Base-by-base conservation (phyloP, 441 rosid species). In the Populus trichocarpa region DNA sequence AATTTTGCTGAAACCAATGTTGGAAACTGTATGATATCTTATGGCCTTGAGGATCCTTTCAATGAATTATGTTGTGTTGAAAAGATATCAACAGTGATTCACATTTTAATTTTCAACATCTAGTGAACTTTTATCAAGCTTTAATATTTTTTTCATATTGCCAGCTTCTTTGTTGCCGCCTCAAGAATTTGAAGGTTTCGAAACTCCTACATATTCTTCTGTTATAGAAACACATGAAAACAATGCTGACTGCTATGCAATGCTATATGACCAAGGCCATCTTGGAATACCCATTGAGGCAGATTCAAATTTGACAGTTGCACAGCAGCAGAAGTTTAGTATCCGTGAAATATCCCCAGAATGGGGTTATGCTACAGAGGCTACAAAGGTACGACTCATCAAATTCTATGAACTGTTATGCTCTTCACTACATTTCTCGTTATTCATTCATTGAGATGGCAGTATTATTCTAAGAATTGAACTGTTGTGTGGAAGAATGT, bases 331-430 rank as follows among this genome's bases (percentile, higher is more conserved):
- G 85, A 93, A 88, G 79, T 93, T 90, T 83, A 90, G 89, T 66
- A 91, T 96, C 73, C 84, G 74, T 50, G 95, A 90, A 82, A 83
- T 94, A 85, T 92, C 92, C 73, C 99, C 98, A 20, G 91, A 87
- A 67, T 91, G 97, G 98, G 95, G 95, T 72, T 93, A 87, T 81
- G 78, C 89, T 3, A 76, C 83, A 82, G 97, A 94, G 85, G 69
- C 90, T 77, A 91, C 98, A 33, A 94, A 93, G 94, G 99, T 96
- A 71, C 73, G 57, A 46, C 72, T 40, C 75, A 23, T 65, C 75
- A n/a, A 79, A 71, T 46, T 74, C 68, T 68, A 50, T 77, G 36
- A 70, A 8, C 71, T 5, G 2, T 67, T 80, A 53, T 35, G 23
- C 26, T 1, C 59, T 36, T 75, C 22, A 38, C 22, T 13, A 25